phyloP scores from a whole-genome alignment of 73 alveolate genomes.

The Paramecium bursaria region DNA sequence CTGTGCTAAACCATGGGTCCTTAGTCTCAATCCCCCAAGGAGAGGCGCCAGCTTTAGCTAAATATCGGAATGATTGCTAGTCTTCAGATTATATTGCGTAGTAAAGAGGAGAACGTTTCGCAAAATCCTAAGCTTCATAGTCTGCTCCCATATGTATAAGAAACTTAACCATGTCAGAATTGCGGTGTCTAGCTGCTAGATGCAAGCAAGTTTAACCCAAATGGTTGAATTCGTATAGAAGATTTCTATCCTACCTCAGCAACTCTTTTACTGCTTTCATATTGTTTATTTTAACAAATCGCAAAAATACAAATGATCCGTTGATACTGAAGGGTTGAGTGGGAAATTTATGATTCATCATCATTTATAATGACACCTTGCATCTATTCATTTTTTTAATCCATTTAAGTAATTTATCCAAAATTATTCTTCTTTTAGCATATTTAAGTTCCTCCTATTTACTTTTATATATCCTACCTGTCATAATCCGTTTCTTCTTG shows the following conservation, averaged over 20 bases:
- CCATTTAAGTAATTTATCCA: background rate
- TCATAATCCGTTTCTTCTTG: background rate
- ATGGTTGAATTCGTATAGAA: conserved; percentile 15
- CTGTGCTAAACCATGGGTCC: conserved; percentile 12
- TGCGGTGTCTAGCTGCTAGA: conserved; percentile 14
- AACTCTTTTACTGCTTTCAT: background rate
- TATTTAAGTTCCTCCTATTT: conserved; percentile 17
- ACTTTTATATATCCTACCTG: background rate
- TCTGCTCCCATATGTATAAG: conserved; percentile 37
- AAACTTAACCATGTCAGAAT: background rate
- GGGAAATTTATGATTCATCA: background rate
- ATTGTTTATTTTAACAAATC: conserved; percentile 19
- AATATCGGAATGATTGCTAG: background rate
- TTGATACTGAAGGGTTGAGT: conserved; percentile 30
- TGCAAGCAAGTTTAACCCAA: conserved; percentile 45
- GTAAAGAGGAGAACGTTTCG: conserved; percentile 27
- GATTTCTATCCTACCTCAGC: conserved; percentile 20
- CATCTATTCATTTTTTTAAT: conserved; percentile 51
- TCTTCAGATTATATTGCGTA: conserved; percentile 21
- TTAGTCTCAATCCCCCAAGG: conserved; percentile 35
- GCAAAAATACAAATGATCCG: conserved; percentile 40
- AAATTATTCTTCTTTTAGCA: background rate
- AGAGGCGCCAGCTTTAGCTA: conserved; percentile 14
- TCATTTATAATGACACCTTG: background rate
- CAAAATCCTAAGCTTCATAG: conserved; percentile 43